Conservation (phyloP, 2,329 filamentous ascomycete genomes). For the Rhexocercosporidium sp. region DNA sequence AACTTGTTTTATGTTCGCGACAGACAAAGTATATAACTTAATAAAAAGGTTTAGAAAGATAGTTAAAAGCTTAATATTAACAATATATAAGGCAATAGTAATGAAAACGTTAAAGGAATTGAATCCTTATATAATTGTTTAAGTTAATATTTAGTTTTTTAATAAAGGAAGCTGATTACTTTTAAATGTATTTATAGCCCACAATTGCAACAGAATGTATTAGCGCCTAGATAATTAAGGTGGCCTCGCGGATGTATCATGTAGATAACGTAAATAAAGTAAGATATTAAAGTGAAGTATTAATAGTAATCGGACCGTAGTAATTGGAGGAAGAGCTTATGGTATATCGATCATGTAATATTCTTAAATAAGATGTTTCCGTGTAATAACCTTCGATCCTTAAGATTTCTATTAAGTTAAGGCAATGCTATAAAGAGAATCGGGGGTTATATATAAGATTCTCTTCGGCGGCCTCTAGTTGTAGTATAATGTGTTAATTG, state of each 20-base stretch:
- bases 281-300: neutral
- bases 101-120: too few relatives aligned
- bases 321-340: neutral
- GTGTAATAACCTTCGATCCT: neutral
- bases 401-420: neutral
- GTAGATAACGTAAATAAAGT: neutral
- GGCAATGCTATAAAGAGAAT: too few relatives aligned
- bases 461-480: neutral
- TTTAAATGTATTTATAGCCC: constrained; percentile 13
- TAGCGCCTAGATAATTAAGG: neutral
- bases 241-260: neutral
- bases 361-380: neutral
- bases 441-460: too few relatives aligned
- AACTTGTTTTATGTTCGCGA: too few relatives aligned
- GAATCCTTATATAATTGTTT: too few relatives aligned
- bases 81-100: too few relatives aligned
- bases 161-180: neutral
- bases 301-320: neutral
- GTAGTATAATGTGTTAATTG: neutral
- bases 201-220: neutral
- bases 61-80: too few relatives aligned
- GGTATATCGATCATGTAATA: neutral
- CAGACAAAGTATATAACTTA: too few relatives aligned
- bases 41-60: too few relatives aligned
- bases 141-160: neutral